These are phyloP conservation scores for Phylloporus arenicola DNA, from an alignment of 768 basidiomycete genomes.

Conservation along the genomic window DNA sequence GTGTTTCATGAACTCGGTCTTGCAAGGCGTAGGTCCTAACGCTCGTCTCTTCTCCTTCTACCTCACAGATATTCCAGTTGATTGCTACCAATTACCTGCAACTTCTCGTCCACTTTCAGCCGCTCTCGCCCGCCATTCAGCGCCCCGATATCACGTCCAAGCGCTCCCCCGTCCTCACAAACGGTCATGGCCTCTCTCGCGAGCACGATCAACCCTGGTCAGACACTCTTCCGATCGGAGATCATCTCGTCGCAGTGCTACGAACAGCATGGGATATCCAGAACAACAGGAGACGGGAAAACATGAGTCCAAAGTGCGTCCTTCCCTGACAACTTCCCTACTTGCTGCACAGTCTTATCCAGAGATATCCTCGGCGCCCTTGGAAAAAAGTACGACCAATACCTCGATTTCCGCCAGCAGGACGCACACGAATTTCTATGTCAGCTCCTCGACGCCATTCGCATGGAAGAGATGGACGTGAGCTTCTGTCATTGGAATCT, in stretches of 20 bases:
- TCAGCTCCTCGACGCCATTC: slow-evolving; percentile 84
- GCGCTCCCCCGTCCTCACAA: slow-evolving; percentile 57
- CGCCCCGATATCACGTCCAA: slow-evolving; percentile 36
- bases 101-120: slow-evolving; percentile 51
- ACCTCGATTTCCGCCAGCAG: slow-evolving; percentile 91
- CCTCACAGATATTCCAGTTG: slow-evolving; percentile 37
- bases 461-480: slow-evolving; percentile 93
- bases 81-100: slow-evolving; percentile 61
- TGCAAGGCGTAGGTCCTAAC: slow-evolving; percentile 67
- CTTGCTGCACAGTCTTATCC: background rate
- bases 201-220: slow-evolving; percentile 48
- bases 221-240: slow-evolving; percentile 64
- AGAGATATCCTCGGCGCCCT: slow-evolving; percentile 63
- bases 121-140: slow-evolving; percentile 41
- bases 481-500: slow-evolving; percentile 16
- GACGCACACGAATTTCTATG: slow-evolving; percentile 93
- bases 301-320: slow-evolving; percentile 64
- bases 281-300: slow-evolving; percentile 43
- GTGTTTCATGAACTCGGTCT: slow-evolving; percentile 94
- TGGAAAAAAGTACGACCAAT: slow-evolving; percentile 88
- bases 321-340: background rate
- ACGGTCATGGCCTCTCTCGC: slow-evolving; percentile 54
- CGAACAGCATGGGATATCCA: slow-evolving; percentile 62
- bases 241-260: slow-evolving; percentile 59
- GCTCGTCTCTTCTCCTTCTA: background rate